Base-by-base conservation (phyloP, 352 stramenopile species). In the Phytophthora megakarya region DNA sequence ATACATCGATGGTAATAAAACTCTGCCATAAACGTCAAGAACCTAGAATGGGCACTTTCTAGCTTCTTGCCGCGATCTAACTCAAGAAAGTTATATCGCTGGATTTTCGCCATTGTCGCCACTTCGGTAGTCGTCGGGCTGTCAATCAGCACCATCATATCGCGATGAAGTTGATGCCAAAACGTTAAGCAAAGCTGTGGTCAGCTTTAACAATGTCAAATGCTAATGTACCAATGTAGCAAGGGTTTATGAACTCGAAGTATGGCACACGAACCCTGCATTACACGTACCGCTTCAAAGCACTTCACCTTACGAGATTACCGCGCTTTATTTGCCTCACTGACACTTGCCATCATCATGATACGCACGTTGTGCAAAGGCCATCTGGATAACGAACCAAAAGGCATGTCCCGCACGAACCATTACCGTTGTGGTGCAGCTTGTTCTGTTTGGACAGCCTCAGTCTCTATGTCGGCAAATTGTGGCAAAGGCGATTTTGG, bases 401-500 rank as follows among this genome's bases (percentile, higher is more conserved):
- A 32, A 32, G 26, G 26, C 26, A 32, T 32, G 26, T 32, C 26
- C 26, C 26, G 26, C 26, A 32, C 26, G 9, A 5, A 32, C 26
- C 26, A 32, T 9, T 5, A 9, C 9, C 9, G 5, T 9, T 9
- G 26, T 32, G 26, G 26, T 32, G 26, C 26, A 32, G 26, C 26
- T 40, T 51, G 26, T 25, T 15, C 15, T 50, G 53, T 23, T 55
- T 63, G 54, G 44, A 55, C 43, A 63, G 43, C 15, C 54, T 35
- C 33, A 23, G n/a, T 22, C 53, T 62, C 42, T 62, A 52, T 63
- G 35, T 49, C 44, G 54, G 54, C 42, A 45, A 46, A n/a, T 60
- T 44, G 40, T 43, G 37, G 49, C 45, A 52, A 25, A 39, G 26
- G 10, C 8, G 12, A 25, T 26, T 49, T 12, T n/a, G n/a, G n/a